Conservation (phyloP, 495 filamentous ascomycete genomes). For the Penicillium bialowiezense region DNA sequence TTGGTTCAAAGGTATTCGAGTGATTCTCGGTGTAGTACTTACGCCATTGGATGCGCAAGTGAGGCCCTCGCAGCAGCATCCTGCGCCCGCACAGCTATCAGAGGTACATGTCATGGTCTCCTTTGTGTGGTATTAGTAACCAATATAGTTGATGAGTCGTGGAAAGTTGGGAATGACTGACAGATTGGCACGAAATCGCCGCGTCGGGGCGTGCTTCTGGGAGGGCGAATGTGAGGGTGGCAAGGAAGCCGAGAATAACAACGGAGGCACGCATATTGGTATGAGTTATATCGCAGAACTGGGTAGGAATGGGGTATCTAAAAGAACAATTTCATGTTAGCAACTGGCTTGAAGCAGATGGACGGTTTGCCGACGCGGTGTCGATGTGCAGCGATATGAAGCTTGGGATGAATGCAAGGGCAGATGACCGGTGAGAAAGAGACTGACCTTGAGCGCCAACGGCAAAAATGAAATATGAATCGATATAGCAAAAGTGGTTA, state of each 20-base stretch:
- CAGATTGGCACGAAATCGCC: neutral
- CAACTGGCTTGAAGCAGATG: neutral
- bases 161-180: neutral
- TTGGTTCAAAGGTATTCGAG: too few relatives aligned
- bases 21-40: neutral
- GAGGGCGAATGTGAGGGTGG: constrained; percentile 13
- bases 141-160: too few relatives aligned
- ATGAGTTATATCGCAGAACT: neutral
- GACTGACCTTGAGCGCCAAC: neutral
- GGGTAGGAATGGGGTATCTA: constrained; percentile 3
- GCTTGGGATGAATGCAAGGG: neutral
- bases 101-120: constrained; percentile 2
- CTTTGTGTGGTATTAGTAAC: neutral
- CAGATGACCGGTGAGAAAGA: neutral
- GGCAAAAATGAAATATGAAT: neutral
- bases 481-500: neutral
- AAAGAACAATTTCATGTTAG: neutral
- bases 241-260: constrained; percentile 16
- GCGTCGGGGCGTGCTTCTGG: constrained; percentile 13
- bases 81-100: neutral
- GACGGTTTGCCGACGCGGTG: neutral
- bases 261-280: constrained; percentile 19
- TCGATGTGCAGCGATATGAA: neutral
- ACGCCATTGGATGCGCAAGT: constrained; percentile 3
- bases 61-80: constrained; percentile 8